phyloP scores from a whole-genome alignment of 2,329 filamentous ascomycete species.

The Colletotrichum endophyticum region DNA sequence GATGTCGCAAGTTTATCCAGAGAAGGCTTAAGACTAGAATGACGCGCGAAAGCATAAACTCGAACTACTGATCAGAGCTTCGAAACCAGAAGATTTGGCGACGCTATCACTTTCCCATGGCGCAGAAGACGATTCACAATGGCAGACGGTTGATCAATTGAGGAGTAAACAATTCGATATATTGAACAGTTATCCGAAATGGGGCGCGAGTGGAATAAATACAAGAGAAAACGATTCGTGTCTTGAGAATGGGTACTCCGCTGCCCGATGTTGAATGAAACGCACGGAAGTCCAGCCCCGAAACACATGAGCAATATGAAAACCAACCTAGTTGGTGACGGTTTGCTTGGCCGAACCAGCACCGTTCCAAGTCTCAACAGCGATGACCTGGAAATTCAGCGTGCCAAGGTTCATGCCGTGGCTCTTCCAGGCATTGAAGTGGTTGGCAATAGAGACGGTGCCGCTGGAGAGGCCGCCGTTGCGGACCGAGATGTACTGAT shows the following conservation, averaged over 20 bases:
- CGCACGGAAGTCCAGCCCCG: not conserved
- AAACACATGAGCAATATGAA: not conserved
- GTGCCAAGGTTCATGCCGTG: conserved; percentile 50
- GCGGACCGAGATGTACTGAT: conserved; percentile 54
- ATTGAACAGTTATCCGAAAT: not conserved
- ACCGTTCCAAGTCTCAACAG: conserved; percentile 50
- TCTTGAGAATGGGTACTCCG: not conserved
- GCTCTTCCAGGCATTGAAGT: conserved; percentile 57
- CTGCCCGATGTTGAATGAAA: not conserved
- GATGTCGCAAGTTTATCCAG: not conserved
- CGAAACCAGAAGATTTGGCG: not conserved
- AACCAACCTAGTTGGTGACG: not conserved
- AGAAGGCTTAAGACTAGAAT: not conserved
- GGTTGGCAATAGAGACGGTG: conserved; percentile 52
- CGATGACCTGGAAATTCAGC: conserved; percentile 56
- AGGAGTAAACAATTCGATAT: not conserved
- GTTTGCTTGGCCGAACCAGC: conserved; percentile 11
- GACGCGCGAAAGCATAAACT: not conserved
- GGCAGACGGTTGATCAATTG: not conserved
- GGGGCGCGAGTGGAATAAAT: not conserved
- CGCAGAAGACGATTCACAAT: not conserved
- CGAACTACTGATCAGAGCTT: not conserved
- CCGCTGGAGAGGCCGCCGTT: conserved; percentile 37
- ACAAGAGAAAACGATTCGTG: not conserved
- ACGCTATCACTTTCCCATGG: not conserved